Conservation (phyloP, 2,329 filamentous ascomycete species). For the Arthrobotrys iridis region DNA sequence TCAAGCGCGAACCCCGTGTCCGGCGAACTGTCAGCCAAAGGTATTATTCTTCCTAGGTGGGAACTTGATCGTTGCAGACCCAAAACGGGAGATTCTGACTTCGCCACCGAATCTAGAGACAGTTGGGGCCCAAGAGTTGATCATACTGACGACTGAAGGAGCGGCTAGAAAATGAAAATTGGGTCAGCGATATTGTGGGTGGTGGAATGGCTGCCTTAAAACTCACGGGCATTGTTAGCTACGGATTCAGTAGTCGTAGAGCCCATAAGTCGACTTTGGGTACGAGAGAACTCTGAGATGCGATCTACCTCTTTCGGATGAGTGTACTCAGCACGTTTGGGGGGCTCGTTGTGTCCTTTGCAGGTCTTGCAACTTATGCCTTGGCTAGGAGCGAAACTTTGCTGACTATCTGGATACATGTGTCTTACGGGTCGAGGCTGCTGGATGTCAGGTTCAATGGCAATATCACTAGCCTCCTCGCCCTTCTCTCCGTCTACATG, state of each 20-base stretch:
- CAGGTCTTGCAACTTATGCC: no score
- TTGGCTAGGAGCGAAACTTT: no score
- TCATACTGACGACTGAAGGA: background rate
- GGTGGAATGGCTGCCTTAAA: background rate
- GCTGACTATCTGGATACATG: no score
- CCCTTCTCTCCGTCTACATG: background rate
- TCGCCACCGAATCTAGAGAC: conserved; percentile 6
- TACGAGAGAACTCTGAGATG: no score
- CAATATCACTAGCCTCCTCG: background rate
- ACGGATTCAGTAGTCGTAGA: background rate
- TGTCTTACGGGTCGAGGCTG: no score
- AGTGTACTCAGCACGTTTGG: no score
- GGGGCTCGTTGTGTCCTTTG: no score
- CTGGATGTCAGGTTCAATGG: no score
- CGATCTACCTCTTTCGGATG: no score
- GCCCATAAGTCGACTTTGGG: no score
- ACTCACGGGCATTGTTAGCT: conserved; percentile 1
- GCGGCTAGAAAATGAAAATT: background rate
- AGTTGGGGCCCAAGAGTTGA: conserved; percentile 9
- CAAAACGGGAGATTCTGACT: conserved; percentile 19
- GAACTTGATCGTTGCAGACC: conserved; percentile 31
- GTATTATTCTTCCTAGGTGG: background rate
- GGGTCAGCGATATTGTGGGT: background rate
- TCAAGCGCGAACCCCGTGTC: no score
- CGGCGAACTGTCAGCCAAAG: background rate